Base-by-base conservation (phyloP, 805 yeast genomes). In the Suhomyces sp. region DNA sequence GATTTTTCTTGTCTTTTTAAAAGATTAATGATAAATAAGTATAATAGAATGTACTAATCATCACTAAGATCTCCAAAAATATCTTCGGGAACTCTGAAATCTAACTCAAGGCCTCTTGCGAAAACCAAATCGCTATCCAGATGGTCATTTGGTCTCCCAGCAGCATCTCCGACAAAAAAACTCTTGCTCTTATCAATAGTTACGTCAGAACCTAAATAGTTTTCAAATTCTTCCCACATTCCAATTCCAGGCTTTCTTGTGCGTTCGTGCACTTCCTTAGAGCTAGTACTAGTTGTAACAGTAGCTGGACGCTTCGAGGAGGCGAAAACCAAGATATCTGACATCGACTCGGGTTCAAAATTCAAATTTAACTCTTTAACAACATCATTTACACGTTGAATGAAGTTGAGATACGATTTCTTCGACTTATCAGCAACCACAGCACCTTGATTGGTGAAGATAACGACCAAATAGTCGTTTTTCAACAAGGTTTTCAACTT, bases 91-190 rank as follows among this genome's bases (percentile, higher is more conserved):
- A 77, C 63, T 33, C 63, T 61, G 50, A 87, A 91, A 14, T 46
- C 42, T 2, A 88, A 28, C 0, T 76, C 76, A 1, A 74, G 51
- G 13, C 65, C 69, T 27, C 65, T 44, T 0, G 98, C 96, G 68
- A 44, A 90, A 36, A 41, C 53, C 43, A 54, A 58, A 56, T 91
- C 98, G 31, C 84, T 76, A 47, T 85, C 88, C 68, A 93, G 85
- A 53, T 82, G 84, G 57, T 91, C 98, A 0, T 52, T 57, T 2
- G 54, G 50, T 35, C 98, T 68, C 1, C 98, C 98, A 5, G 96
- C 98, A 0, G 98, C 98, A 63, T 91, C 98, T 5, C 98, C 98
- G n/a, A 88, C 90, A 56, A 63, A 93, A 35, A 80, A 67, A 33
- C 86, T 75, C 7, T 58, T 44, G 0, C 53, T 60, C 31, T 53